Evolutionary conservation across 768 basidiomycete genomes (phyloP).

Genomic region (Tulasnella sp.): DNA sequence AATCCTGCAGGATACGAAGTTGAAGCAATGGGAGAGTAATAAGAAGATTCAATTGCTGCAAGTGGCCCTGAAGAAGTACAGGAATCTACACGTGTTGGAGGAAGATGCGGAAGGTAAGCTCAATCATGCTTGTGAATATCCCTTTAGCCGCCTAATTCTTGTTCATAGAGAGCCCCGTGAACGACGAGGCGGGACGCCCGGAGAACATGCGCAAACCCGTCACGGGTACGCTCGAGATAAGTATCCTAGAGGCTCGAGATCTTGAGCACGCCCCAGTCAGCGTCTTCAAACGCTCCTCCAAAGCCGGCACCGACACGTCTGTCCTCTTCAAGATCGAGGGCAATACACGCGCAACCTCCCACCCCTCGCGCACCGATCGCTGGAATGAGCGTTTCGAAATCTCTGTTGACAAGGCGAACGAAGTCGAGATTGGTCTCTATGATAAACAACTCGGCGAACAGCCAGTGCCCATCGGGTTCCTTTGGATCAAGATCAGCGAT

Average conservation of each 20-base stretch:
- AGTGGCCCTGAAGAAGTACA: constrained; percentile 88
- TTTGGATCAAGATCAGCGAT: constrained; percentile 92
- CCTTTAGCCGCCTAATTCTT: neutral
- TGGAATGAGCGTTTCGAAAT: constrained; percentile 99
- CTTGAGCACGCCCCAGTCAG: constrained; percentile 85
- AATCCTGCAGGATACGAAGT: constrained; percentile 83
- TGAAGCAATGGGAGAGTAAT: constrained; percentile 88
- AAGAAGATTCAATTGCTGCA: constrained; percentile 91
- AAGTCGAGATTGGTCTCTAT: constrained; percentile 92
- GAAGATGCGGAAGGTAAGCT: constrained; percentile 59
- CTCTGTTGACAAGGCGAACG: constrained; percentile 93
- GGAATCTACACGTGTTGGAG: constrained; percentile 88
- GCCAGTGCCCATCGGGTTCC: constrained; percentile 80
- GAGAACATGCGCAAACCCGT: constrained; percentile 92
- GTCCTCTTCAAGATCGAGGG: constrained; percentile 96
- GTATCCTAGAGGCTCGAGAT: constrained; percentile 81
- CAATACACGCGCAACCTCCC: constrained; percentile 81
- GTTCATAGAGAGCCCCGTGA: constrained; percentile 32
- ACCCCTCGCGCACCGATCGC: constrained; percentile 85
- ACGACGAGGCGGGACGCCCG: constrained; percentile 66
- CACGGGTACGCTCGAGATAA: constrained; percentile 83
- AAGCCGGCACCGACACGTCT: constrained; percentile 69
- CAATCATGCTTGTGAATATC: neutral
- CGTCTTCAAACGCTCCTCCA: constrained; percentile 54
- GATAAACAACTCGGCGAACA: constrained; percentile 73